Conservation (phyloP, 192 early-diverging fungal genomes). For the Mortierella hygrophila region DNA sequence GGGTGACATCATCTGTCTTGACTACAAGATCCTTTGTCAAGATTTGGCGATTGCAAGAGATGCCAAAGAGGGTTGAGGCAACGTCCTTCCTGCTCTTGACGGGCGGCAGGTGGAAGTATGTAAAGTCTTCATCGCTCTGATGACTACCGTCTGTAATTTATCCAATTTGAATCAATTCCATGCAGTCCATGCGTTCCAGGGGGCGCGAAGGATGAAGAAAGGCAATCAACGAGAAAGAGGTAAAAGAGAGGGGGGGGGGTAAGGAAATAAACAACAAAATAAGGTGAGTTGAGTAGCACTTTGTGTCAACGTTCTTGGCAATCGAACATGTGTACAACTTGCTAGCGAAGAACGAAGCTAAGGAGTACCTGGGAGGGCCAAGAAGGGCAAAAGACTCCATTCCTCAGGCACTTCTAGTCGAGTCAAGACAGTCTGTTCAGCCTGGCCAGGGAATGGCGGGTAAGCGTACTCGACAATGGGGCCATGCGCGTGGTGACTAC, state of each 20-base stretch:
- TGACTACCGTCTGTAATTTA: conserved; percentile 74
- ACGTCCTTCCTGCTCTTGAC: conserved; percentile 70
- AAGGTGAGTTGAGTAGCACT: neutral
- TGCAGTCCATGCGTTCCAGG: neutral
- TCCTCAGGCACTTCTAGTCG: conserved; percentile 78
- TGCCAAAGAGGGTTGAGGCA: conserved; percentile 80
- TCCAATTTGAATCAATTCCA: neutral
- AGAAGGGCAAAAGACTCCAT: conserved; percentile 86
- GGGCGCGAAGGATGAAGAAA: neutral
- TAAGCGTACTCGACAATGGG: conserved; percentile 65
- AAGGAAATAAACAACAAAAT: neutral
- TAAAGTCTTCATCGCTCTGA: conserved; percentile 84
- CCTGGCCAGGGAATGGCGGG: conserved; percentile 62
- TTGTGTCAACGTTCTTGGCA: neutral
- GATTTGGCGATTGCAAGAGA: conserved; percentile 87
- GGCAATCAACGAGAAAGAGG: neutral
- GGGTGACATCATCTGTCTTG: conserved; percentile 81
- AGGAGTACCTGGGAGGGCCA: conserved; percentile 77
- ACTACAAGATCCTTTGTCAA: conserved; percentile 77
- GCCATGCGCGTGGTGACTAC: conserved; percentile 65
- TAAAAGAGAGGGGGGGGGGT: conserved; percentile 9
- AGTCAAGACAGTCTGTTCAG: conserved; percentile 30
- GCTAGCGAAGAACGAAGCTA: neutral
- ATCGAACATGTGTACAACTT: neutral
- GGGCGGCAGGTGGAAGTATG: conserved; percentile 87